Evolutionary conservation across 805 yeast species (phyloP).

Genomic region (Vanderwaltozyma yarrowii): DNA sequence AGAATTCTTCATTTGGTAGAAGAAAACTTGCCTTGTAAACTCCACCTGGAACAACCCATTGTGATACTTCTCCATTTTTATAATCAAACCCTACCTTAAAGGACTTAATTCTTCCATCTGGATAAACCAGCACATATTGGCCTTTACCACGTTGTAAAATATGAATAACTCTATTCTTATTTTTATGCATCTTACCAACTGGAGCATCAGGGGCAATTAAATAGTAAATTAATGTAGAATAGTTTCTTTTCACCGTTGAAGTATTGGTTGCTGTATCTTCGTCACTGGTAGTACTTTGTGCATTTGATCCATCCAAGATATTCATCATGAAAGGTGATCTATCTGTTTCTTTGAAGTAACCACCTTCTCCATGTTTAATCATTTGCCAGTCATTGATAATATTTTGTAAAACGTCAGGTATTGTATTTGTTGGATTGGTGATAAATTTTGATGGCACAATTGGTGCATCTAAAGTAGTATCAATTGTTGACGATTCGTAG

Average conservation of each 20-base stretch:
- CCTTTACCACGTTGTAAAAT: constrained; percentile 47
- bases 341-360: constrained; percentile 48
- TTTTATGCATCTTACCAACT: constrained; percentile 41
- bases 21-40: constrained; percentile 47
- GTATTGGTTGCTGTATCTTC: too few relatives aligned
- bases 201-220: constrained; percentile 42
- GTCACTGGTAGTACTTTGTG: not conserved
- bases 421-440: constrained; percentile 12
- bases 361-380: constrained; percentile 44
- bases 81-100: constrained; percentile 45
- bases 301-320: constrained; percentile 19
- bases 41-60: constrained; percentile 58
- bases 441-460: constrained; percentile 13
- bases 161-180: constrained; percentile 45
- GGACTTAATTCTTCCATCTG: constrained; percentile 39
- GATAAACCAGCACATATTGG: constrained; percentile 43
- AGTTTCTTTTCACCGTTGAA: constrained; percentile 26
- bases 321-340: constrained; percentile 37
- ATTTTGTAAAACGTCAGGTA: constrained; percentile 19
- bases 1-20: constrained; percentile 30
- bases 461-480: constrained; percentile 6
- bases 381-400: constrained; percentile 31
- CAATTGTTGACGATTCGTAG: constrained; percentile 1
- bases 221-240: constrained; percentile 44
- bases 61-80: constrained; percentile 39